These are phyloP conservation scores for Pyracantha coccinea DNA, from an alignment of 331 rosid genomes.

Conservation along the genomic window DNA sequence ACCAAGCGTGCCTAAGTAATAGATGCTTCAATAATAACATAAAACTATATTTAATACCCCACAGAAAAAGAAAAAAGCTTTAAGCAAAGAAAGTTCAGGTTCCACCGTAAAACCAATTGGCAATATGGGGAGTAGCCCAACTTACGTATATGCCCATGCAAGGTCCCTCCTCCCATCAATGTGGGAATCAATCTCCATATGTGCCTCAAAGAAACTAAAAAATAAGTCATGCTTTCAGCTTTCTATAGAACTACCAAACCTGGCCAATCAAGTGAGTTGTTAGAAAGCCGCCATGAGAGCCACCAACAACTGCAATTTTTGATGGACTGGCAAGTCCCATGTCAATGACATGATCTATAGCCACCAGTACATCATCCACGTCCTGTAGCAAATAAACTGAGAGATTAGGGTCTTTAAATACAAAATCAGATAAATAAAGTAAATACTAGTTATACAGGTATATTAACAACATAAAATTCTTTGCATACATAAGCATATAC, in stretches of 20 bases:
- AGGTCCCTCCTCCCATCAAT: too few species aligned
- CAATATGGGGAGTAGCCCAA: too few species aligned
- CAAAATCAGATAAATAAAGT: neutral
- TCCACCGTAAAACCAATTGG: too few species aligned
- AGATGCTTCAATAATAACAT: neutral
- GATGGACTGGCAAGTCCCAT: conserved; percentile 65
- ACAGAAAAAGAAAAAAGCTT: neutral
- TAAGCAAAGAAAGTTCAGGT: neutral
- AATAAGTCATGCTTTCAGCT: neutral
- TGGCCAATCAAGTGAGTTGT: conserved; percentile 98
- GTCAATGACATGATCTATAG: conserved; percentile 63
- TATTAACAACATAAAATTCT: neutral
- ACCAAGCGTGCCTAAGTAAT: neutral
- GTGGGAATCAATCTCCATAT: too few species aligned
- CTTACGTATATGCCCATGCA: too few species aligned
- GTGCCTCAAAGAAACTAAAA: neutral
- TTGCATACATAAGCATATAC: neutral
- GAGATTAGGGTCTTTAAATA: conserved; percentile 14
- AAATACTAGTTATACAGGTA: neutral
- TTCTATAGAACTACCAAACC: conserved; percentile 33
- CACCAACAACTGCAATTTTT: conserved; percentile 74
- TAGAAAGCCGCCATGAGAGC: conserved; percentile 96
- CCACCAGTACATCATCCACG: conserved; percentile 69
- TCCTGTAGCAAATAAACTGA: conserved; percentile 45
- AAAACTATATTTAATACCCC: neutral